Evolutionary conservation across 2,329 filamentous ascomycete genomes (phyloP), one percentile per base, ranked within the genome.

Genomic region (Aspergillus sp.): DNA sequence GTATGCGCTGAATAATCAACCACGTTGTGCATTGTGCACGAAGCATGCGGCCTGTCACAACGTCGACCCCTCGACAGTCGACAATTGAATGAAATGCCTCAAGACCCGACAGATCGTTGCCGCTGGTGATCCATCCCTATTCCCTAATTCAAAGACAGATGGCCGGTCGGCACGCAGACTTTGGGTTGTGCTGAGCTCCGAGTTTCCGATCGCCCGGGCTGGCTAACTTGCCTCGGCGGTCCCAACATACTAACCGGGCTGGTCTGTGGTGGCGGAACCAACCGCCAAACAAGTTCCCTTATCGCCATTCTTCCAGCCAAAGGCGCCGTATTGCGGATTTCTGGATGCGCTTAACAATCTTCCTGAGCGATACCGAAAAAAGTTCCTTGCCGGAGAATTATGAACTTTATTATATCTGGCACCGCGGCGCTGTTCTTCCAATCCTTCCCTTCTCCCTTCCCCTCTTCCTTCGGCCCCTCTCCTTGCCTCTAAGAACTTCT

Each of bases 231-330:
- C 27, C 27, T 31, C 27, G 21, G 12, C 12, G n/a, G 43, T 25
- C 19, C 41, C 21, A 11, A n/a, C 43, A 23, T 19, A 23, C 48
- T 51, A 43, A 31, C 49, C 49, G 21, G 33, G 33, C 48, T 40
- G 39, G 49, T 31, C 14, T 31, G 27, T 31, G 33, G 41, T 46
- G 51, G 41, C 44, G 52, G 52, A 23, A 47, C 11, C 33, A 41
- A 41, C 43, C 52, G 52, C 43, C 52, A 51, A 31, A 31, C 17
- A 12, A 12, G 40, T 23, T 8, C 45, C 14, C 41, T 46, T 53
- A 53, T 53, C 51, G 51, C 51, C 51, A 53, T 57, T 33, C 23
- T 46, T 11, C 25, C 41, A 27, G 43, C 41, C 19, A 44, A 46
- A 47, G 41, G 21, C 35, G 47, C 25, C 25, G 25, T 23, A 14